Evolutionary conservation across 1,139 yeast species (phyloP).

Genomic region (Suhomyces maxii): DNA sequence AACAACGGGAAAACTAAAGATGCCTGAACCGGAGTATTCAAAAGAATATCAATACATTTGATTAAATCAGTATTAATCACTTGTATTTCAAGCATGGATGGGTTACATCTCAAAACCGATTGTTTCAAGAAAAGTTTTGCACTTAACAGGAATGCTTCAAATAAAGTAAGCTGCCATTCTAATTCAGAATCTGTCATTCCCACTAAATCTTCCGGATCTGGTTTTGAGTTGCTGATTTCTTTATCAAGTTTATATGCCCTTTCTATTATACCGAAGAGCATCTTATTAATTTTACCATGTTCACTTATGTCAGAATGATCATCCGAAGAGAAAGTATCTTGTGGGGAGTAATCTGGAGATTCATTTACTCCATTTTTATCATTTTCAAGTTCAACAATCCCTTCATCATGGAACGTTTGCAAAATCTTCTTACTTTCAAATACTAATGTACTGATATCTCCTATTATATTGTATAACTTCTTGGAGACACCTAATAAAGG

Average conservation of each 20-base stretch:
- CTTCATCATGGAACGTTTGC: slow-evolving; percentile 17
- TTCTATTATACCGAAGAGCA: slow-evolving; percentile 28
- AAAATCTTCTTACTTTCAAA: slow-evolving; percentile 45
- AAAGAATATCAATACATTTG: slow-evolving; percentile 58
- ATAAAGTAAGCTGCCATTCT: slow-evolving; percentile 66
- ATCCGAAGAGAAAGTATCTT: slow-evolving; percentile 6
- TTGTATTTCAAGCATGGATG: slow-evolving; percentile 66
- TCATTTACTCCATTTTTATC: slow-evolving; percentile 5
- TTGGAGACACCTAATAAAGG: slow-evolving; percentile 75
- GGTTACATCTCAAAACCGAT: slow-evolving; percentile 58
- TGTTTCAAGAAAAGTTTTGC: slow-evolving; percentile 69
- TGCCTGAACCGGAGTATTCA: slow-evolving; percentile 70
- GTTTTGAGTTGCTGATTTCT: slow-evolving; percentile 53
- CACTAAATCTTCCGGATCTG: slow-evolving; percentile 52
- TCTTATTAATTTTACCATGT: slow-evolving; percentile 25
- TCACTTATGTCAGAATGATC: slow-evolving; percentile 26
- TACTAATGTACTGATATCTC: slow-evolving; percentile 66
- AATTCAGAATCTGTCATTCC: slow-evolving; percentile 53
- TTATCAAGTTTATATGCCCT: slow-evolving; percentile 49
- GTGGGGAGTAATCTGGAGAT: slow-evolving; percentile 2
- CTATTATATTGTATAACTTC: slow-evolving; percentile 62
- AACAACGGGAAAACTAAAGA: slow-evolving; percentile 75
- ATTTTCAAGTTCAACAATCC: slow-evolving; percentile 5
- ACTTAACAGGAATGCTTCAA: slow-evolving; percentile 71
- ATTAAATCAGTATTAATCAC: slow-evolving; percentile 55